phyloP scores from a whole-genome alignment of 345 rosid species.

The Excoecaria agallocha region DNA sequence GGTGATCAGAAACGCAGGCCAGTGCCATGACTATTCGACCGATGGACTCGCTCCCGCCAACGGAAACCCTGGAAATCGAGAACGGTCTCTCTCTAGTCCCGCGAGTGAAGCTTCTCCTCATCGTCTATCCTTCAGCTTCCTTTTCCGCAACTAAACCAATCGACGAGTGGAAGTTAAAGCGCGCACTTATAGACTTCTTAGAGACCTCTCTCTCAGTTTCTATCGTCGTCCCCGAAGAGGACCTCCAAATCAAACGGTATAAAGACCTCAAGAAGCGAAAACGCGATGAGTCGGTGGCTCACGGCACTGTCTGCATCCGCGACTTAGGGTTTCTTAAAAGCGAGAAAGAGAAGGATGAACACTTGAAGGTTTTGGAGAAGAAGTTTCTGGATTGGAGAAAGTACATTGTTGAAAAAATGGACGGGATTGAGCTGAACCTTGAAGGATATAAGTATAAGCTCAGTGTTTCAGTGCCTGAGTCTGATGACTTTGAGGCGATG shows the following conservation, averaged over 20 bases:
- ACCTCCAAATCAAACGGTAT: constrained; percentile 55
- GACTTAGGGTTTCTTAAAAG: constrained; percentile 69
- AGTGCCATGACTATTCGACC: constrained; percentile 41
- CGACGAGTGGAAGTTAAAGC: constrained; percentile 91
- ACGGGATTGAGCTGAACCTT: constrained; percentile 78
- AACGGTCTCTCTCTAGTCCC: constrained; percentile 58
- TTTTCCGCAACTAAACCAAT: constrained; percentile 57
- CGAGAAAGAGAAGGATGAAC: constrained; percentile 37
- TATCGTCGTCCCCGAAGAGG: constrained; percentile 57
- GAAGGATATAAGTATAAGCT: constrained; percentile 76
- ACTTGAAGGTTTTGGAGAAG: constrained; percentile 51
- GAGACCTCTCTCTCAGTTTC: constrained; percentile 50
- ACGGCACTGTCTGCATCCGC: constrained; percentile 62
- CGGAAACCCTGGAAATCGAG: constrained; percentile 66
- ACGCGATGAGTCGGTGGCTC: constrained; percentile 82
- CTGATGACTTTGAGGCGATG: constrained; percentile 71
- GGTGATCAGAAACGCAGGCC: neutral
- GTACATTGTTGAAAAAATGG: constrained; percentile 60
- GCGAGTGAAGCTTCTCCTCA: constrained; percentile 65
- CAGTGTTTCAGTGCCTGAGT: constrained; percentile 46
- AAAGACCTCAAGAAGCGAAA: constrained; percentile 85
- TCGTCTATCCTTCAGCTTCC: constrained; percentile 53
- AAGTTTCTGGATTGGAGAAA: constrained; percentile 85
- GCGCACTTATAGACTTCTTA: constrained; percentile 64
- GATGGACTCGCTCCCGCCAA: constrained; percentile 57